Base-by-base conservation (phyloP, 352 stramenopile species). In the Phytophthora vignae region DNA sequence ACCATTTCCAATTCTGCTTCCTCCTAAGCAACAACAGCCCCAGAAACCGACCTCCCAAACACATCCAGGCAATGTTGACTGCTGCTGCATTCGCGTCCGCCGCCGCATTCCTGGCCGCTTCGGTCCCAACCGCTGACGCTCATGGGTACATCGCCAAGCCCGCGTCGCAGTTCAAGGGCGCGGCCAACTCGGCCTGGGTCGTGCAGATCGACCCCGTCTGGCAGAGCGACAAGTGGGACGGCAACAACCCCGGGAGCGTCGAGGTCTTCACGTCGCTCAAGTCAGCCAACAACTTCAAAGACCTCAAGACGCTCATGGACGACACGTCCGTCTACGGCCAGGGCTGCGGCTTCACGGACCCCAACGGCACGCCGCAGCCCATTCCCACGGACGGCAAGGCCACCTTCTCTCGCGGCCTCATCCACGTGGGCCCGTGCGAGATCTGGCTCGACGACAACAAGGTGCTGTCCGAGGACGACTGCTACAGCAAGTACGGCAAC, bases 381-480 rank as follows among this genome's bases (percentile, higher is more conserved):
- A 48, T 55, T 14, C 65, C 65, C 0, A 67, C 38, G 9, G 36
- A 46, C 15, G 42, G 57, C 52, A 62, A 31, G 15, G 65, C 57
- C 40, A 73, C 65, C 29, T 67, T 67, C 59, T 67, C 55, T 4
- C 55, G 48, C 14, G 55, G 42, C 15, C 60, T 67, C 25, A 36
- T 62, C 9, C 65, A 71, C 29, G 64, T 64, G 17, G 46, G 46
- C 29, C 46, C 46, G 46, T 53, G 46, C n/a, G 46, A 53, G n/a
- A 29, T 53, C 19, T 29, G 64, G 63, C 7, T 75, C 1, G 64
- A 76, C 15, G 64, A 73, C 29, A 57, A 21, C 2, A 48, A 53
- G 22, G 64, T 73, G 19, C 64, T 76, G 53, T 49, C 46, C 21
- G 63, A 76, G 21, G 69, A 76, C 50, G 59, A 76, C 44, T 76